A percentile compares a stretch with the other conserved stretches of the same genome.
Evolutionary conservation across 345 rosid species (phyloP).

Genomic region (Rhizophora mangle): DNA sequence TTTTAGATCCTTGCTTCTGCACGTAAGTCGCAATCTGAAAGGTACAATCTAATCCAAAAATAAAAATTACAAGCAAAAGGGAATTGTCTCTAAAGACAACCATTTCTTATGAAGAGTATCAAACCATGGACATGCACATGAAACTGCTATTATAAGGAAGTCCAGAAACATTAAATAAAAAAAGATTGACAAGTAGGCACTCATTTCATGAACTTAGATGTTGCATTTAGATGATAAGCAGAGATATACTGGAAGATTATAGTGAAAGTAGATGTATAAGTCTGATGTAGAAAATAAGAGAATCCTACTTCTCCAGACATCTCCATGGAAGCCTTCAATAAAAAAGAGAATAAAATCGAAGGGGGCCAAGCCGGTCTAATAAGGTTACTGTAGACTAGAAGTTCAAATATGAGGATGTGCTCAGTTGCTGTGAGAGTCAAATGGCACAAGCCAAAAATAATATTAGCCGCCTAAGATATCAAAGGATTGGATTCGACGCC

Average conservation of each 20-base stretch:
- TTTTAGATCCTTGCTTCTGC: conserved; percentile 43
- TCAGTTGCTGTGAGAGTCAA: no score
- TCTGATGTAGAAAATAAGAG: no score
- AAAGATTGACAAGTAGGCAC: not conserved
- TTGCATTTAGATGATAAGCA: not conserved
- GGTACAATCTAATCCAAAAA: conserved; percentile 50
- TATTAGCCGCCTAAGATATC: not conserved
- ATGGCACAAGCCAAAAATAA: no score
- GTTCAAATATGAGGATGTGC: no score
- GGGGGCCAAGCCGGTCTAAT: no score
- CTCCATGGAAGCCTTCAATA: no score
- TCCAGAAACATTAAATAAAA: no score
- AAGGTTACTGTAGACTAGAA: no score
- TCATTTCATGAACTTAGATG: not conserved
- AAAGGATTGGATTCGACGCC: not conserved
- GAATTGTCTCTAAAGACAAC: no score
- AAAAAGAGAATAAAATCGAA: no score
- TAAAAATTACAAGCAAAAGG: not conserved
- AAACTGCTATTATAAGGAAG: not conserved
- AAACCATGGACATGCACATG: not conserved
- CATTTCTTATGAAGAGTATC: not conserved
- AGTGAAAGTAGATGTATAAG: no score
- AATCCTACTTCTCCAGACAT: no score
- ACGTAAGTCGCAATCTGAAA: conserved; percentile 51
- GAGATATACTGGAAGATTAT: not conserved